Evolutionary conservation across 2,329 filamentous ascomycete species (phyloP).

Genomic region (Diplocarpon rosae): DNA sequence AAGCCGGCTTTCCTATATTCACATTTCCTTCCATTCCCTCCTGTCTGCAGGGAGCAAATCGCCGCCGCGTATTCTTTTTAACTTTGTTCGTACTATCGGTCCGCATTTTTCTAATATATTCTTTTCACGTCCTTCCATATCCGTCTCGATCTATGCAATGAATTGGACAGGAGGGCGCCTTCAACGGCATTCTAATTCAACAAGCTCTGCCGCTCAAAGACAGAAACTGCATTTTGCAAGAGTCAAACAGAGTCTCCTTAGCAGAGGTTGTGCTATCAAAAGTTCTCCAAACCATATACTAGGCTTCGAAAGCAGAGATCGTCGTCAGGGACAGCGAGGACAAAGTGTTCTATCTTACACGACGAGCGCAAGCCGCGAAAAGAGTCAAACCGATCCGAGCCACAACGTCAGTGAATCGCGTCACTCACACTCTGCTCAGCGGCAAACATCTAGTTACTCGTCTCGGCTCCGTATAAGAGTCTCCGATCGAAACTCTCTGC

Average conservation of each 20-base stretch:
- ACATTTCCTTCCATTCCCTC: no score
- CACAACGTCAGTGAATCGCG: not conserved
- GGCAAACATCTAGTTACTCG: not conserved
- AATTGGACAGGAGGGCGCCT: conserved; percentile 41
- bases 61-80: no score
- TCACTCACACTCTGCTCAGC: not conserved
- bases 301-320: conserved; percentile 8
- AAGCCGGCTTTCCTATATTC: no score
- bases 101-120: no score
- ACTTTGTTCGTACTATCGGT: not conserved
- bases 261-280: conserved; percentile 16
- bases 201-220: conserved; percentile 28
- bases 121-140: conserved; percentile 1
- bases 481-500: not conserved
- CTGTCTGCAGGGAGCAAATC: no score
- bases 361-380: not conserved
- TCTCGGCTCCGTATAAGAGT: not conserved
- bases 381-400: not conserved
- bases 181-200: conserved; percentile 30
- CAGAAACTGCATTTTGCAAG: conserved; percentile 39
- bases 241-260: conserved; percentile 28
- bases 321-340: not conserved
- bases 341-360: not conserved
- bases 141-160: conserved; percentile 26
- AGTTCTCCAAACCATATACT: conserved; percentile 24